Percentiles rank a stretch among this genome's conserved stretches.
Evolutionary conservation across 2,329 filamentous ascomycete genomes (phyloP).

Genomic region (Hypoxylon sp.): DNA sequence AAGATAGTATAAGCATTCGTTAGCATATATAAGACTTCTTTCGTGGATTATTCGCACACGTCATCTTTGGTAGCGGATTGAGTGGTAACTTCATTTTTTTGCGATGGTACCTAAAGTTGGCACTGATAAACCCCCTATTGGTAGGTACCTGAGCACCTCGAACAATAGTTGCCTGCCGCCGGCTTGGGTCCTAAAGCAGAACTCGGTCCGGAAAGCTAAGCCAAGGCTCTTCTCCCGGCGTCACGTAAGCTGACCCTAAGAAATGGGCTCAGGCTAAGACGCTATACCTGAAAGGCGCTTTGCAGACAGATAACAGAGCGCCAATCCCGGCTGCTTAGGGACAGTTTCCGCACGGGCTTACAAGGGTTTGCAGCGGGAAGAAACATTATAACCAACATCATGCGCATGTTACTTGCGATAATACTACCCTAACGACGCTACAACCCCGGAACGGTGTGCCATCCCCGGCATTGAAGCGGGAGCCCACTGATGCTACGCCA

Average conservation of each 20-base stretch:
- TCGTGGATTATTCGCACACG: not conserved
- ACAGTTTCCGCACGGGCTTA: conserved; percentile 6
- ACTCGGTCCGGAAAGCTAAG: not conserved
- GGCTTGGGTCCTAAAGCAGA: not conserved
- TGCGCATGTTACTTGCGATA: conserved; percentile 1
- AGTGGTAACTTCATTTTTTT: not conserved
- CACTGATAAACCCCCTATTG: not conserved
- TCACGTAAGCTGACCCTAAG: conserved; percentile 1
- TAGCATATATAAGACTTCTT: not conserved
- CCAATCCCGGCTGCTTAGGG: conserved; percentile 15
- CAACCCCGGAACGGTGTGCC: conserved; percentile 18
- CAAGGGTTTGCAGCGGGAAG: conserved; percentile 15
- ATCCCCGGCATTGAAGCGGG: conserved; percentile 15
- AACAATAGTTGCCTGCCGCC: conserved; percentile 8
- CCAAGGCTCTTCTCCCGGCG: not conserved
- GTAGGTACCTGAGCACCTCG: no score
- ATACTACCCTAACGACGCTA: conserved; percentile 19
- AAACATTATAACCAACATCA: conserved; percentile 13
- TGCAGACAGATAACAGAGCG: conserved; percentile 13
- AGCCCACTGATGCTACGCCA: conserved; percentile 14
- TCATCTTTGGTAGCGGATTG: no score
- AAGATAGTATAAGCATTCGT: not conserved
- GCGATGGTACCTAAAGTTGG: no score
- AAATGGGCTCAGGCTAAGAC: no score
- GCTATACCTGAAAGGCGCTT: not conserved